Conservation (phyloP, 2,329 filamentous ascomycete species). For the Trichoderma citrinoviride region DNA sequence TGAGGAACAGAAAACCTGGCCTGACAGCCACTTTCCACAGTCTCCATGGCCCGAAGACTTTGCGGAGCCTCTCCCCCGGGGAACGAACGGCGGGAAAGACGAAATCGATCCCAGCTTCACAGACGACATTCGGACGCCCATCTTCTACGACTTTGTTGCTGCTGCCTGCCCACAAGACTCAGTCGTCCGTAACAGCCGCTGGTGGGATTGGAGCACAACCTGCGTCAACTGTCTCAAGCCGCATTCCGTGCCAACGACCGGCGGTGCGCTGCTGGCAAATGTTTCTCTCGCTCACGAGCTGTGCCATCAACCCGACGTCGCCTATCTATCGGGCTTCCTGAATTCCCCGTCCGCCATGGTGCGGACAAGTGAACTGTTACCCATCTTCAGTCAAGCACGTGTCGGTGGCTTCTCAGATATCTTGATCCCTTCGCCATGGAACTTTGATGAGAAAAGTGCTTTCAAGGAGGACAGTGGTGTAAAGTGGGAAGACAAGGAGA, state of each 20-base stretch:
- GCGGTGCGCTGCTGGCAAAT: conserved; percentile 50
- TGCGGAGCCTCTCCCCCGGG: conserved; percentile 7
- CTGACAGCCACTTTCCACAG: neutral
- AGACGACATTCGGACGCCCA: conserved; percentile 27
- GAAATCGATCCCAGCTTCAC: conserved; percentile 23
- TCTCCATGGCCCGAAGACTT: conserved; percentile 26
- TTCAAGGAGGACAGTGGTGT: conserved; percentile 48
- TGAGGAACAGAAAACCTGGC: neutral
- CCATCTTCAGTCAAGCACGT: conserved; percentile 56
- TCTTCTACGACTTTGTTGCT: conserved; percentile 39
- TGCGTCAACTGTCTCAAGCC: conserved; percentile 37
- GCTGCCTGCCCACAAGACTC: conserved; percentile 47
- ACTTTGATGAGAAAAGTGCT: conserved; percentile 55
- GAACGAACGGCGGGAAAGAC: neutral
- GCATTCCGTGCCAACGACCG: conserved; percentile 33
- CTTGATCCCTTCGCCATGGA: conserved; percentile 54
- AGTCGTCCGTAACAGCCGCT: conserved; percentile 39
- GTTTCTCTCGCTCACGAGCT: conserved; percentile 53
- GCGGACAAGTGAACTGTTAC: conserved; percentile 50
- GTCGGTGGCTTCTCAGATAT: conserved; percentile 54
- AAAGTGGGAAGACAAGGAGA: conserved; percentile 47
- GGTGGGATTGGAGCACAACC: conserved; percentile 40
- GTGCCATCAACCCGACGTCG: conserved; percentile 49
- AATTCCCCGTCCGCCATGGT: conserved; percentile 49
- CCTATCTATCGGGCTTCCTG: conserved; percentile 52